Base-by-base conservation (phyloP, 139 green algal species). In the Tetraselmis chui region DNA sequence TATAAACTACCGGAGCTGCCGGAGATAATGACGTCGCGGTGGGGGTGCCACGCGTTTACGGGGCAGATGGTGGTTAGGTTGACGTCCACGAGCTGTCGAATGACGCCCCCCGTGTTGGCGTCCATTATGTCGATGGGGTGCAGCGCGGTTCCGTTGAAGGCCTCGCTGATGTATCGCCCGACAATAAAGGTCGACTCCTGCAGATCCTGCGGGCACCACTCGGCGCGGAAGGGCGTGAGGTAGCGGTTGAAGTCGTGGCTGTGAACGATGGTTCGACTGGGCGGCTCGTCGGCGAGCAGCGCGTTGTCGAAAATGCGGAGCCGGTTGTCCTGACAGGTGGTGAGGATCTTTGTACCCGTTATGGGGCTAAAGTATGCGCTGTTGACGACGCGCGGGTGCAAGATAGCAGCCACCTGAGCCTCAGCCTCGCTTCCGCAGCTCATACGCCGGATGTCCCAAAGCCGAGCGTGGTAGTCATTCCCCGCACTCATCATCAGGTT, bases 171-270 rank as follows among this genome's bases (percentile, higher is more conserved):
- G 86, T 98, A 98, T 82, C 95, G 91, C 80, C 93, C 94, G 75
- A 93, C 82, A 22, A 97, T 79, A n/a, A 93, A 80, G 0, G 87
- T 58, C 30, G 89, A 81, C 85, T 98, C 94, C 0, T 89, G 79
- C 0, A 83, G 79, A 83, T 98, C 95, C 79, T 95, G 93, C 59
- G 89, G 88, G 81, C 97, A 93, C 92, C 93, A 98, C 87, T 97
- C 93, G 0, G 93, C 95, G 28, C 91, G 87, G 88, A 98, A 98
- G 67, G 90, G 86, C 0, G 93, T 95, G 11, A 97, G 83, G 89
- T 97, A 94, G 76, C 95, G 87, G 85, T 98, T 98, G 91, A 97
- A 98, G 87, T 97, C 95, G 83, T 98, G 92, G 28, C 77, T 90
- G 89, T 98, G 95, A 28, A 98, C 93, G 30, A 98, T 95, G 83